Base-by-base conservation (phyloP, 345 rosid species). In the Gossypium turneri region DNA sequence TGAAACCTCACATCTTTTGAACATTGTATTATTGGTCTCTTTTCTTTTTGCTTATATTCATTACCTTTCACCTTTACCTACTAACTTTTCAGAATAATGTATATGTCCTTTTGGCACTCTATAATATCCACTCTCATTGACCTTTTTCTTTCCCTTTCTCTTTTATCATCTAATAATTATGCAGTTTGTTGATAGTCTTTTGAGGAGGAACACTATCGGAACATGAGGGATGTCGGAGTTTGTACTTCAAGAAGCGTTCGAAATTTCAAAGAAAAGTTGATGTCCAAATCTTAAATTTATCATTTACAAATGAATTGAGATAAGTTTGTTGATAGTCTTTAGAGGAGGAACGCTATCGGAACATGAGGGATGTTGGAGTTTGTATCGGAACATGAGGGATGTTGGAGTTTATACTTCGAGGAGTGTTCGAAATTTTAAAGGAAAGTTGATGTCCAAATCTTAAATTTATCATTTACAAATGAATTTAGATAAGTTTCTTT, bases 111-210 rank as follows among this genome's bases (percentile, higher is more conserved):
- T 34, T 41, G 25, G 2, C 12, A 67, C 41, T 67, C 24, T 67
- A 3, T 52, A 16, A 52, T 22, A 64, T n/a, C 41, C 7, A 47
- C 38, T 67, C 5, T 67, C 50, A 11, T 67, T 67, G 56, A 47
- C 56, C 59, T 2, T 67, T 47, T 38, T 2, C 24, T 47, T 34
- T 17, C 22, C 24, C 1, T 24, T 43, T 10, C 29, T 20, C 52
- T 44, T 66, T 66, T 44, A 67, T 55, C 72, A 48, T 67, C 56
- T 22, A 47, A 47, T 67, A 47, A 47, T 67, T 13, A 11, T 20
- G 53, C n/a, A 43, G 29, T 6, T 44, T n/a, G 24, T 2, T 55
- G 59, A 10, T 45, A 2, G 22, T n/a, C 59, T 17, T n/a, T 55
- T n/a, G 59, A 55, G 59, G 24, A 45, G 50, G 50, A 45, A 45